Percentiles rank a stretch among this genome's conserved stretches.
phyloP scores from a whole-genome alignment of 306 rosid species.

The Rosa multiflora region DNA sequence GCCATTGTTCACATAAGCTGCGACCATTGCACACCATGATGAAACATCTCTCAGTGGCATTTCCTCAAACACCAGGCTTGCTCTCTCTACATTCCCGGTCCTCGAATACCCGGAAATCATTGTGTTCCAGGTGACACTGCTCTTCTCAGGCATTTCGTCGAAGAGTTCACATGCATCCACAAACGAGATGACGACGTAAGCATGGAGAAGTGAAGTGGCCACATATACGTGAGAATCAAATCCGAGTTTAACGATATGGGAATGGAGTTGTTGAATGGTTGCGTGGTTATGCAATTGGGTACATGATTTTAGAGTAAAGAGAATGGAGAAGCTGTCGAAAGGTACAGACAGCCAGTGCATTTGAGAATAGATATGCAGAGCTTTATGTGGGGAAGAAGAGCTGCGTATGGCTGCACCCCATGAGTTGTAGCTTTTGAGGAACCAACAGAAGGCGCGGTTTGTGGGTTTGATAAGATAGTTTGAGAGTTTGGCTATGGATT shows the following conservation, averaged over 20 bases:
- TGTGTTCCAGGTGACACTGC: slow-evolving; percentile 54
- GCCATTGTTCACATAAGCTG: slow-evolving; percentile 36
- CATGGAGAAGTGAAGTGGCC: slow-evolving; percentile 41
- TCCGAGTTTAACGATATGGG: slow-evolving; percentile 62
- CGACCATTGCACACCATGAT: slow-evolving; percentile 59
- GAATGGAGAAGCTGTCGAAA: slow-evolving; percentile 46
- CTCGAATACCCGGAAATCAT: slow-evolving; percentile 58
- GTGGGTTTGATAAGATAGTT: slow-evolving; percentile 16
- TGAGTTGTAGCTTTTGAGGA: slow-evolving; percentile 31
- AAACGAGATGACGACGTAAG: slow-evolving; percentile 30
- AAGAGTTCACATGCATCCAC: slow-evolving; percentile 45
- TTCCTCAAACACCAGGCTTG: slow-evolving; percentile 38
- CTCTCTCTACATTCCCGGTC: slow-evolving; percentile 33
- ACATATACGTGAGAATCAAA: slow-evolving; percentile 44
- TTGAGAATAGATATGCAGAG: slow-evolving; percentile 36
- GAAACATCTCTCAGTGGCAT: slow-evolving; percentile 44
- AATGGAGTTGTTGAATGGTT: slow-evolving; percentile 47
- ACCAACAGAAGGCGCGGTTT: slow-evolving; percentile 5
- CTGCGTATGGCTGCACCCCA: slow-evolving; percentile 54
- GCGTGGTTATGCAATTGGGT: slow-evolving; percentile 31
- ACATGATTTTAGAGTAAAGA: slow-evolving; percentile 54
- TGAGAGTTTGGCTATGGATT: slow-evolving; percentile 9
- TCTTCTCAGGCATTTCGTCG: slow-evolving; percentile 59
- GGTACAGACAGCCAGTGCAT: slow-evolving; percentile 44
- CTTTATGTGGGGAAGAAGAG: slow-evolving; percentile 44